Conservation (phyloP, 805 yeast genomes). For the Candida gorgasii region DNA sequence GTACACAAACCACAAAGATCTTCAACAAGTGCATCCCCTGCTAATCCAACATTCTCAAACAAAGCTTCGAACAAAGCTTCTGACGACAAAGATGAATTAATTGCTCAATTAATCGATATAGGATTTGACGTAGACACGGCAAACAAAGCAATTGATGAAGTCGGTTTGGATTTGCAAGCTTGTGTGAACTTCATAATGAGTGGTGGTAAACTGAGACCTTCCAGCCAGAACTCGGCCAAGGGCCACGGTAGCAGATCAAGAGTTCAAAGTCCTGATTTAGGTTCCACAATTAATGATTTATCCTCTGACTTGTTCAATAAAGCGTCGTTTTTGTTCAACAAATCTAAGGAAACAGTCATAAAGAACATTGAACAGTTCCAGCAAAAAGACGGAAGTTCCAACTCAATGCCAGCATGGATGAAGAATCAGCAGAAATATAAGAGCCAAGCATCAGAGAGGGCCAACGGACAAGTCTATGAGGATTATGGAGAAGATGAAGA, state of each 20-base stretch:
- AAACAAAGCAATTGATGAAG: constrained; percentile 54
- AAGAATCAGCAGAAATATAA: constrained; percentile 52
- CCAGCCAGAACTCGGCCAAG: neutral
- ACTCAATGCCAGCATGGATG: constrained; percentile 74
- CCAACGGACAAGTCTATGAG: constrained; percentile 36
- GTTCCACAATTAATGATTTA: constrained; percentile 48
- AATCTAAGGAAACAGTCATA: constrained; percentile 60
- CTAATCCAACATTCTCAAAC: too few relatives aligned
- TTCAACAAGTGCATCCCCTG: too few relatives aligned
- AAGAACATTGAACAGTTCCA: constrained; percentile 64
- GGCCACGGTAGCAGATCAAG: constrained; percentile 3
- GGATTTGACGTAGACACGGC: constrained; percentile 70
- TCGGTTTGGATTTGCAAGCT: constrained; percentile 60
- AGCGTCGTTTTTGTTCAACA: constrained; percentile 58
- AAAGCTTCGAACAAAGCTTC: too few relatives aligned
- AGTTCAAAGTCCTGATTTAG: constrained; percentile 20
- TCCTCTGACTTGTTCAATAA: constrained; percentile 57
- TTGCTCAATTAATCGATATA: constrained; percentile 77
- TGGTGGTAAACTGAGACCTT: constrained; percentile 13
- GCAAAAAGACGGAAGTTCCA: constrained; percentile 16
- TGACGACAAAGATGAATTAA: constrained; percentile 43
- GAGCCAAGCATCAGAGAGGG: constrained; percentile 35
- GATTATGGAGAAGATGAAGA: constrained; percentile 52
- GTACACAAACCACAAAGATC: neutral
- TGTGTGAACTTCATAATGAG: constrained; percentile 70